Conservation (phyloP, 202 grass and related monocot genomes). For the Panicum virgatum region DNA sequence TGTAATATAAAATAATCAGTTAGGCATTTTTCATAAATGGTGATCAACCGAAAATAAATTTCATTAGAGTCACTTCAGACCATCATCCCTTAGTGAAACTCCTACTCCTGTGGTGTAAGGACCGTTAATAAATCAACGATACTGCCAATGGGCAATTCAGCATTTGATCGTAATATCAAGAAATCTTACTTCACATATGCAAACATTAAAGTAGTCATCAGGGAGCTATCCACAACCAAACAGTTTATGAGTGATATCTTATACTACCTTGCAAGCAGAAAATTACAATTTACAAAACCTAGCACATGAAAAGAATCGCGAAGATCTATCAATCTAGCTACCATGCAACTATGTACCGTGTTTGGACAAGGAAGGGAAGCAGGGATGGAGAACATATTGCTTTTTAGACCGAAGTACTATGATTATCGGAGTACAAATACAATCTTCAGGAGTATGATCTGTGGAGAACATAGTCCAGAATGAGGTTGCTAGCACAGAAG, state of each 20-base stretch:
- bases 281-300: not conserved
- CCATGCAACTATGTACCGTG: not conserved
- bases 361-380: not conserved
- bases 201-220: not conserved
- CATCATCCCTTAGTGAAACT: not conserved
- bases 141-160: not conserved
- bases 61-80: not conserved
- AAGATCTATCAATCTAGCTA: not conserved
- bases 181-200: not conserved
- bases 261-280: constrained; percentile 9
- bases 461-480: too few relatives aligned
- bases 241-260: not conserved
- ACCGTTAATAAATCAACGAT: not conserved
- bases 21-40: not conserved
- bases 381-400: not conserved
- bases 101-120: not conserved
- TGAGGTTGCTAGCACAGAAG: too few relatives aligned
- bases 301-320: not conserved
- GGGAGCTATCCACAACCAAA: not conserved
- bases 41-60: not conserved
- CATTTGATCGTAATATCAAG: not conserved
- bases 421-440: not conserved
- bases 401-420: not conserved
- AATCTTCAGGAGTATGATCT: too few relatives aligned
- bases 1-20: constrained; percentile 2